Conservation (phyloP, 2,329 filamentous ascomycete species). For the Exophiala aquamarina region DNA sequence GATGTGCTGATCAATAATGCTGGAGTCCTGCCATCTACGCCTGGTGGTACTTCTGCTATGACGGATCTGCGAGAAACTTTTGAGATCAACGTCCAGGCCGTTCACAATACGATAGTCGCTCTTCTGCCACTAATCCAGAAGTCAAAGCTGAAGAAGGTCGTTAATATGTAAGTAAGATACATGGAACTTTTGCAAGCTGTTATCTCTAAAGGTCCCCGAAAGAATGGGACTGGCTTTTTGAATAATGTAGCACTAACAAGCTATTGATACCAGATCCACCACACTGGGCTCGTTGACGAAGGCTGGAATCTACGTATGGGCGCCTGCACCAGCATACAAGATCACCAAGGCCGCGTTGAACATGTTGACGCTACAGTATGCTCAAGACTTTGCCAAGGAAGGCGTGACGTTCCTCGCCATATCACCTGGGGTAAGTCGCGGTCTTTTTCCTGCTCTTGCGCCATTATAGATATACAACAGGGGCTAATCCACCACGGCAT, state of each 20-base stretch:
- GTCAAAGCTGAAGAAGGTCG: slow-evolving; percentile 43
- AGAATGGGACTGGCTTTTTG: no score
- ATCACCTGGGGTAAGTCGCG: slow-evolving; percentile 46
- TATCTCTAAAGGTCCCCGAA: no score
- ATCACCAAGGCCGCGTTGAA: slow-evolving; percentile 51
- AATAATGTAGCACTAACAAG: no score
- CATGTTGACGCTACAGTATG: slow-evolving; percentile 48
- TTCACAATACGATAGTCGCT: slow-evolving; percentile 40
- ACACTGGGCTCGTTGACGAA: slow-evolving; percentile 44
- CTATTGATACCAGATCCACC: slow-evolving; percentile 29
- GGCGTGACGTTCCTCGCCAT: slow-evolving; percentile 46
- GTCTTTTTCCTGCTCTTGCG: neutral
- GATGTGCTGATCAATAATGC: slow-evolving; percentile 52
- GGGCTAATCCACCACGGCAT: slow-evolving; percentile 11
- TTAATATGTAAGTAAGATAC: slow-evolving; percentile 42
- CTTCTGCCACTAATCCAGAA: slow-evolving; percentile 42
- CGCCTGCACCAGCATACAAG: slow-evolving; percentile 40
- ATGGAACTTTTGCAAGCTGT: slow-evolving; percentile 8
- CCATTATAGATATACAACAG: neutral
- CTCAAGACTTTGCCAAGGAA: slow-evolving; percentile 35
- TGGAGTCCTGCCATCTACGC: slow-evolving; percentile 31
- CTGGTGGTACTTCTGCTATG: slow-evolving; percentile 27
- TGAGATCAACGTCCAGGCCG: slow-evolving; percentile 42
- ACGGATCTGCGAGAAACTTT: slow-evolving; percentile 41
- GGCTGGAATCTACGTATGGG: slow-evolving; percentile 23